Evolutionary conservation across 2,329 filamentous ascomycete genomes (phyloP).

Genomic region (Pseudocercospora fuligena): DNA sequence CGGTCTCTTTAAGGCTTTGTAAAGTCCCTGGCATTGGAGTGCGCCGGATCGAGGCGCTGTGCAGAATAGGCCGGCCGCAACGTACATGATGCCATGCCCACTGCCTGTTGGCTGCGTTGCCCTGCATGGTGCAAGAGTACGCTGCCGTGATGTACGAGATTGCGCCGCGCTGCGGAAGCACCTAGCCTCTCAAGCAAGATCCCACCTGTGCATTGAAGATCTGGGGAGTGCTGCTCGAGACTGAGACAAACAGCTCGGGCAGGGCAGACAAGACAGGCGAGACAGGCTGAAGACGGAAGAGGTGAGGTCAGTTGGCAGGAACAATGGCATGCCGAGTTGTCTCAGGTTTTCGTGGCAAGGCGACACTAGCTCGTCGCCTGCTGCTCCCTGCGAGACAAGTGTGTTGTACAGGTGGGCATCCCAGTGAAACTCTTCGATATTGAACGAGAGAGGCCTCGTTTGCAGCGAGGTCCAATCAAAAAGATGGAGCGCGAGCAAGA

Average conservation of each 20-base stretch:
- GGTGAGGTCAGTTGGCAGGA: slow-evolving; percentile 24
- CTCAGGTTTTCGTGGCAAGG: slow-evolving; percentile 26
- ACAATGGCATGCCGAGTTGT: slow-evolving; percentile 29
- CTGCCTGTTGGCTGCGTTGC: slow-evolving; percentile 2
- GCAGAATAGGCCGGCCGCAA: slow-evolving; percentile 20
- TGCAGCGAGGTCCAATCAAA: slow-evolving; percentile 28
- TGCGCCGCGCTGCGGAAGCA: slow-evolving; percentile 29
- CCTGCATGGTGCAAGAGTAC: slow-evolving; percentile 28
- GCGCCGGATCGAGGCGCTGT: slow-evolving; percentile 25
- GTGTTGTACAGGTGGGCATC: slow-evolving; percentile 27
- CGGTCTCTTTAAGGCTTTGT: slow-evolving; percentile 9
- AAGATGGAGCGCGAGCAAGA: slow-evolving; percentile 8
- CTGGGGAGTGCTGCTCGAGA: slow-evolving; percentile 19
- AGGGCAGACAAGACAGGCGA: background rate
- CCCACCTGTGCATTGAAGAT: slow-evolving; percentile 27
- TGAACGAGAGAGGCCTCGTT: slow-evolving; percentile 23
- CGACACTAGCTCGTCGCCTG: slow-evolving; percentile 20
- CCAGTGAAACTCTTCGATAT: slow-evolving; percentile 24
- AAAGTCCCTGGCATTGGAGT: slow-evolving; percentile 25
- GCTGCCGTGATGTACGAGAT: slow-evolving; percentile 30
- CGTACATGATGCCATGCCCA: slow-evolving; percentile 24
- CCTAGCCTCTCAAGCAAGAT: slow-evolving; percentile 27
- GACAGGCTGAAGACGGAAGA: background rate
- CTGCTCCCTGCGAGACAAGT: slow-evolving; percentile 25
- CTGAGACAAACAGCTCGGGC: slow-evolving; percentile 11